Base-by-base conservation (phyloP, 2,329 filamentous ascomycete genomes). In the Sporothrix brunneoviolacea region DNA sequence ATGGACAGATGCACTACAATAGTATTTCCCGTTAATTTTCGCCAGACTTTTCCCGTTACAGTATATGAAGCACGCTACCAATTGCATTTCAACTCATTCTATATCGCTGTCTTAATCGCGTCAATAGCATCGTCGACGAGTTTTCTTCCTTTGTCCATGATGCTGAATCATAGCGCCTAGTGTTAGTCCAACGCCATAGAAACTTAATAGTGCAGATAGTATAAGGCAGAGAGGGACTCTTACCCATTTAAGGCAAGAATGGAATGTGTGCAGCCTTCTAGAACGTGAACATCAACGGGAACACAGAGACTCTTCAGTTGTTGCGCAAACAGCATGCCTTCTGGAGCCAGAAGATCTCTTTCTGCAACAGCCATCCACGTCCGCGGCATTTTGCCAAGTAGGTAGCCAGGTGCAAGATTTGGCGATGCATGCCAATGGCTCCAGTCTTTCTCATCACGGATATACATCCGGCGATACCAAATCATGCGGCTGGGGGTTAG, bases 391-490 rank as follows among this genome's bases (percentile, higher is more conserved):
- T 54, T 58, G 15, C 30, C 48, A 10, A 68, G 37, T 3, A 65
- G 28, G 3, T 45, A n/a, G 2, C 53, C 44, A 0, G 63, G 56
- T 3, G 63, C 60, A n/a, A 58, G 45, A 28, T 64, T 64, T 4
- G 66, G 65, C 15, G 63, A 66, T 4, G 64, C 62, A 15, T 66
- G 59, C 59, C 64, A 67, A 32, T 53, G 54, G 8, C 41, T 46
- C 28, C 56, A 59, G 13, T 64, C 54, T 2, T 55, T 54, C 8
- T 57, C 47, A n/a, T 54, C 54, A 1, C 61, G 42, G 18, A 68
- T 57, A 38, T 68, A 68, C 46, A 66, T 60, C 22, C 58, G 52
- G n/a, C 66, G 64, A 46, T 68, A 68, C 62, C 64, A 66, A n/a
- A 57, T 55, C 62, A 68, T 64, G 8, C 65, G 59, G 3, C 54